Base-by-base conservation (phyloP, 2,329 filamentous ascomycete genomes). In the Basipetospora chlamydospora region DNA sequence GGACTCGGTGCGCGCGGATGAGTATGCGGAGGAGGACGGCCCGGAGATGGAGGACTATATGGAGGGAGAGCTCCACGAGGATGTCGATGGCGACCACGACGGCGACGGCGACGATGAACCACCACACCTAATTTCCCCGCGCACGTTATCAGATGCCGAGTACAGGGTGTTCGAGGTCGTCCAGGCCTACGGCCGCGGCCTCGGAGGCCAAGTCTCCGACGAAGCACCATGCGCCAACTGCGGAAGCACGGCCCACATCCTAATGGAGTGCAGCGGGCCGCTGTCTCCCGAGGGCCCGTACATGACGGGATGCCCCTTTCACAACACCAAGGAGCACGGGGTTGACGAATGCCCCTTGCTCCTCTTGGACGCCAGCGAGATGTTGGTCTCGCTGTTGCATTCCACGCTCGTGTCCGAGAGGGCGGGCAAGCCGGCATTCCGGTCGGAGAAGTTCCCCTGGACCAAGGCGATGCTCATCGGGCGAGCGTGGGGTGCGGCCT, bases 311-410 rank as follows among this genome's bases (percentile, higher is more conserved):
- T 38, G 35, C 22, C 35, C 35, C 21, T 31, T 32, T 22, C 29
- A 31, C 21, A 23, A 31, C 8, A 31, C 30, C 6, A 21, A 6
- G 11, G 22, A 23, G 21, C 35, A 38, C 29, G 23, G 26, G 11
- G 21, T 38, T 13, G 35, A 38, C 35, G 29, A n/a, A 12, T 38
- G 35, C n/a, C n/a, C n/a, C n/a, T n/a, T 15, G n/a, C 13, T 4
- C 15, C 15, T 12, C 22, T 38, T 28, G 29, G 33, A 28, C 28
- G 28, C 7, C 22, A 6, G 11, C 22, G 22, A 11, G 6, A 6
- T 23, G 18, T 28, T 38, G 20, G 22, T 38, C 29, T 17, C 13
- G 9, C 15, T 20, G 11, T 3, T 33, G 12, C 26, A 32, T 28
- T 26, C 28, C n/a, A 13, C 13, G 2, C 29, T 38, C 12, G 22